phyloP scores from a whole-genome alignment of 2,329 filamentous ascomycete genomes.

The Bipolaris victoriae region DNA sequence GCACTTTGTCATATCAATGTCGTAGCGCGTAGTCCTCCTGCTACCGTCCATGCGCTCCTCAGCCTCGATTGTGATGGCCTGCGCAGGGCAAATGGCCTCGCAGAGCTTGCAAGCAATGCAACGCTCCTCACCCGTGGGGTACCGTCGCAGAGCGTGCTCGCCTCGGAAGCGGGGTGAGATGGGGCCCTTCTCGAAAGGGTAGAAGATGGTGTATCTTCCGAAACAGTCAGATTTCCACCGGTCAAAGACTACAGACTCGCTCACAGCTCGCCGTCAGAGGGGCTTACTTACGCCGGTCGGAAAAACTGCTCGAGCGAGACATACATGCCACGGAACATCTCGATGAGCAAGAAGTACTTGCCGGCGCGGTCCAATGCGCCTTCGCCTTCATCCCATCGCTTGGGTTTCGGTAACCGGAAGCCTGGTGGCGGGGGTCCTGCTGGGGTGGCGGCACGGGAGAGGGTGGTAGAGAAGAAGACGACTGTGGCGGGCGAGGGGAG shows the following conservation, averaged over 20 bases:
- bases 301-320: constrained; percentile 98
- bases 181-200: constrained; percentile 98
- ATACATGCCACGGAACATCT: constrained; percentile 98
- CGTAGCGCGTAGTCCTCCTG: constrained; percentile 93
- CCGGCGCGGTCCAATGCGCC: constrained; percentile 80
- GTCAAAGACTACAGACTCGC: constrained; percentile 6
- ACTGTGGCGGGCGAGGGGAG: constrained; percentile 55
- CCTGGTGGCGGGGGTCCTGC: constrained; percentile 77
- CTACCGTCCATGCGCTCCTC: constrained; percentile 97
- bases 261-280: constrained; percentile 21
- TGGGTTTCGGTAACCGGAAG: constrained; percentile 76
- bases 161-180: constrained; percentile 98
- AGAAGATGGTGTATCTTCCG: constrained; percentile 92
- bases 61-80: constrained; percentile 98
- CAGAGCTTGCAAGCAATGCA: constrained; percentile 99
- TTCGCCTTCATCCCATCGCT: constrained; percentile 83
- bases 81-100: constrained; percentile 96
- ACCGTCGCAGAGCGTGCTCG: constrained; percentile 94
- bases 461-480: constrained; percentile 68
- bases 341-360: constrained; percentile 93
- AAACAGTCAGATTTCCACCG: constrained; percentile 34
- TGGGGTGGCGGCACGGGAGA: constrained; percentile 68
- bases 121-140: constrained; percentile 96
- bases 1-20: constrained; percentile 99
- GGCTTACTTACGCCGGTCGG: constrained; percentile 82